Evolutionary conservation across 331 rosid genomes (phyloP).

Genomic region (Phaseolus coccineus): DNA sequence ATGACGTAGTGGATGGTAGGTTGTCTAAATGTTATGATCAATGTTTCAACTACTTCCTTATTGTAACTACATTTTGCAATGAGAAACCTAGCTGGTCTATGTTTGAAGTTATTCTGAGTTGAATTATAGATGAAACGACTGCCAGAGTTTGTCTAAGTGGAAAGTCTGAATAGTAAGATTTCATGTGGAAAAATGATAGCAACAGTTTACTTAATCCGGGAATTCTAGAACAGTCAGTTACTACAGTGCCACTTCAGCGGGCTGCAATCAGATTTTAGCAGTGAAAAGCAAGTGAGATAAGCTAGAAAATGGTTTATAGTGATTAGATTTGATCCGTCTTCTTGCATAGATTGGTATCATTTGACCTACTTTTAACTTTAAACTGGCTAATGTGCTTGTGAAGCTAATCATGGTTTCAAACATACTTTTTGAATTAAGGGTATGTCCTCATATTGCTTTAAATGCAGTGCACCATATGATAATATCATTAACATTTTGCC

Average conservation of each 20-base stretch:
- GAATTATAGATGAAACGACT: neutral
- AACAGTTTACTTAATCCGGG: neutral
- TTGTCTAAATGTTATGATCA: neutral
- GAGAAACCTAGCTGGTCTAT: neutral
- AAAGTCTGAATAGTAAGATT: neutral
- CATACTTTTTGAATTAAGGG: conserved; percentile 2
- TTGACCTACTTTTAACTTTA: neutral
- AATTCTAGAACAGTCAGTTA: neutral
- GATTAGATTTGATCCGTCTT: neutral
- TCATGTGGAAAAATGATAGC: neutral
- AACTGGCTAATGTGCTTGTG: neutral
- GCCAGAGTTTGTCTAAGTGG: neutral
- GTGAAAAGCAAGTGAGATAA: no score
- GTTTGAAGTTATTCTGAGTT: neutral
- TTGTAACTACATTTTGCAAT: conserved; percentile 21
- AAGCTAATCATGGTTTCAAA: neutral
- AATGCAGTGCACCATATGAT: neutral
- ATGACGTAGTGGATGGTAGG: neutral
- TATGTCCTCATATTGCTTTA: neutral
- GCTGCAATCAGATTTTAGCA: neutral
- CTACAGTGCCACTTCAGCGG: neutral
- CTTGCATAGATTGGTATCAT: conserved; percentile 2
- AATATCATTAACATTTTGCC: neutral
- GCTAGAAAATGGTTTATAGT: neutral
- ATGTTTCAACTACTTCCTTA: neutral